Evolutionary conservation across 352 stramenopile species (phyloP), one percentile per base, ranked within the genome.

Genomic region (Phytophthora macrochlamydospora): DNA sequence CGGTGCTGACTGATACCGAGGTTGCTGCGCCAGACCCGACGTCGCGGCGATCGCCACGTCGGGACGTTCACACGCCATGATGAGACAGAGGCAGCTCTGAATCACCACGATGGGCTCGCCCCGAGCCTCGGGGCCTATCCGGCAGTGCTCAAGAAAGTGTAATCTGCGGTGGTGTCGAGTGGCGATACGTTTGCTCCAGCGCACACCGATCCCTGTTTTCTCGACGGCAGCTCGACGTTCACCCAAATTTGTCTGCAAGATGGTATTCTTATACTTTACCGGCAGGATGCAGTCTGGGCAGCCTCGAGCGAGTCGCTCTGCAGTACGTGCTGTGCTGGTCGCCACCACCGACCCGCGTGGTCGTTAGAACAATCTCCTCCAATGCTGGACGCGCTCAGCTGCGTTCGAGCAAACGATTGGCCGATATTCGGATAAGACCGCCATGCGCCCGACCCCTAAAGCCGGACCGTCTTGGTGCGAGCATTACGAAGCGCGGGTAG

Each of bases 391-490:
- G 4, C 40, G 4, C 18, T 13, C 40, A 46, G 40, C 40, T 46
- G 40, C 8, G 8, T 24, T 46, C 14, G 40, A 1, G 40, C 6
- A 8, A 46, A 24, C 8, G 12, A 7, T 46, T 49, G 29, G 24
- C 43, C 6, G 43, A n/a, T 5, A 49, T 49, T 24, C 14, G 29
- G 43, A 3, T 49, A n/a, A 49, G 43, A 40, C 13, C 13, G 7
- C 2, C 43, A 2, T 3, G 18, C 48, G 11, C 54, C 40, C 2
- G 32, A 66, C 7, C 56, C 66, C 59, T 76, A 70, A 54, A 76
- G 56, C 55, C 69, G 56, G 69, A 76, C 14, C 54, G 1, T 11
- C 33, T 1, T 24, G 18, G 18, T 24, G 18, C 18, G 18, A 24
- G 18, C 18, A 24, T 24, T 24, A 24, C 18, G 18, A 24, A 31